A percentile compares a stretch with the other conserved stretches of the same genome.
phyloP scores from a whole-genome alignment of 352 stramenopile genomes.

The Pythium graminicola region DNA sequence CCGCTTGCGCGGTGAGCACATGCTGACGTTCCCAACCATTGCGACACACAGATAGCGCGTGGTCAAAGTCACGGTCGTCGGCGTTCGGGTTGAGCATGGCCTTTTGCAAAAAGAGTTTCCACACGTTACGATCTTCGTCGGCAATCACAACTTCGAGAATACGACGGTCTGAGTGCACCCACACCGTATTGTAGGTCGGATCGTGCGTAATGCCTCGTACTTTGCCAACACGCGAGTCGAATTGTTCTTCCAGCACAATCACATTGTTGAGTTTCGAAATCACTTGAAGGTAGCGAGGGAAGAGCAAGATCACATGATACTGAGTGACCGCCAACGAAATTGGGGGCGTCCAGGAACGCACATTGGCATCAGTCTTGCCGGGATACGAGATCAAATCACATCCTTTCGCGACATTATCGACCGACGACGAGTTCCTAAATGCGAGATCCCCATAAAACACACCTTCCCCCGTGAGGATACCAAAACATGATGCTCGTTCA shows the following conservation, averaged over 20 bases:
- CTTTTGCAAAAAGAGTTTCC: slow-evolving; percentile 89
- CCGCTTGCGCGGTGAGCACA: slow-evolving; percentile 84
- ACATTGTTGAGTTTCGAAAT: slow-evolving; percentile 84
- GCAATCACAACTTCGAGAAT: slow-evolving; percentile 73
- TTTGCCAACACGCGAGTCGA: slow-evolving; percentile 71
- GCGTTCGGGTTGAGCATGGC: slow-evolving; percentile 49
- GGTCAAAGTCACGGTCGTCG: slow-evolving; percentile 84
- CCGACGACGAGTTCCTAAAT: slow-evolving; percentile 57
- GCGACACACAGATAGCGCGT: slow-evolving; percentile 78
- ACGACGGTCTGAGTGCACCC: slow-evolving; percentile 74
- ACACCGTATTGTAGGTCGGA: slow-evolving; percentile 77
- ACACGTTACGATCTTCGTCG: slow-evolving; percentile 90
- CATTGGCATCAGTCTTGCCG: slow-evolving; percentile 41
- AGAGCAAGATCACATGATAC: slow-evolving; percentile 91
- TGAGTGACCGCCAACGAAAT: slow-evolving; percentile 85
- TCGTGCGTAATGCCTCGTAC: slow-evolving; percentile 60
- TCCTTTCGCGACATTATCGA: slow-evolving; percentile 79
- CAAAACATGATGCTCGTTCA: slow-evolving; percentile 82
- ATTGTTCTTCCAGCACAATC: slow-evolving; percentile 78
- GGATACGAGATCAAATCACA: slow-evolving; percentile 69
- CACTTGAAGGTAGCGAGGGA: slow-evolving; percentile 69
- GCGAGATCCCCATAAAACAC: slow-evolving; percentile 88
- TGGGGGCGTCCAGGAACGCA: slow-evolving; percentile 42
- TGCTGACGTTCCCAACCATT: slow-evolving; percentile 77
- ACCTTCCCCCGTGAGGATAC: slow-evolving; percentile 85